Base-by-base conservation (phyloP, 495 filamentous ascomycete species). In the Tetracladium marchalianum region DNA sequence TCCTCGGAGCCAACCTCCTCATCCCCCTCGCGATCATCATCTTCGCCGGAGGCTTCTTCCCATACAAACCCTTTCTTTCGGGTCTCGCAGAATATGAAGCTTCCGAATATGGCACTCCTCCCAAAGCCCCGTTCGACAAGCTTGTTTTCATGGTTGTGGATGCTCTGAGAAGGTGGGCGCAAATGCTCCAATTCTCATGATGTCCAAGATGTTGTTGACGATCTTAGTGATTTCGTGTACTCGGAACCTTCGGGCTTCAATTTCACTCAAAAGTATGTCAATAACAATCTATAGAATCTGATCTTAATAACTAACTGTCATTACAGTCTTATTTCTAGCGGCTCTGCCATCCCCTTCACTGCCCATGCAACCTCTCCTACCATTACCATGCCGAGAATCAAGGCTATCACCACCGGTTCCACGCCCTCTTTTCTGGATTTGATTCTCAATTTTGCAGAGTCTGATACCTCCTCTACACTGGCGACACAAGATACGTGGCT, bases 71-170 rank as follows among this genome's bases (percentile, higher is more conserved):
- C 4, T 80, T 97, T 46, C 71, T 97, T 17, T 77, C 88, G 12
- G 92, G 92, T 17, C 67, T 90, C 36, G 89, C 90, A 13, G 69
- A 69, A 18, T 84, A 80, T 61, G 69, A 77, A 46, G 52, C 66
- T 12, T 46, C 66, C 18, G 65, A 64, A 8, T 64, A 74, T 58
- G 69, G 62, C 11, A 59, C 70, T 3, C 69, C 67, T 35, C 74
- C 73, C 24, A 66, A 74, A 36, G 73, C 82, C 17, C 72, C 80
- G 1, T 99, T 99, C 62, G 80, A 96, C 54, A 89, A 81, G 54
- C 69, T 97, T 41, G 72, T 99, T 41, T 94, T 99, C 63, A 96
- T 99, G 90, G 92, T 99, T 8, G 77, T 99, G 8, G 92, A 99
- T 75, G 90, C 92, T 31, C 66, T 97, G 55, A 71, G 90, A 59